Evolutionary conservation across 768 basidiomycete species (phyloP).

Genomic region (Antrodiella citrinella): DNA sequence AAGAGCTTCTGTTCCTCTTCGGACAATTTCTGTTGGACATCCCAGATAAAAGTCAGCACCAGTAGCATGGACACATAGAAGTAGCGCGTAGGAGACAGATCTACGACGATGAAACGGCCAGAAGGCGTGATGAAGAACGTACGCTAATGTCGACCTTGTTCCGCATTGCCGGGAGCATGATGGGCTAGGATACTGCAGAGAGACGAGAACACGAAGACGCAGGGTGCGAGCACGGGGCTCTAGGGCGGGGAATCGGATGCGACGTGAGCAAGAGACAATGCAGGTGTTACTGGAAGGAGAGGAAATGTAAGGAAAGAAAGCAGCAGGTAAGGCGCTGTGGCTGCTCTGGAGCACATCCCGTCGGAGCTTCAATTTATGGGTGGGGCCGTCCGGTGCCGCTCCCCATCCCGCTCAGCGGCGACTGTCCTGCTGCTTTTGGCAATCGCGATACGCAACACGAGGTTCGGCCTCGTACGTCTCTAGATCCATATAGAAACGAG

Average conservation of each 20-base stretch:
- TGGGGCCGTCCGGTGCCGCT: too few species aligned
- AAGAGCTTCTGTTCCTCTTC: conserved; percentile 93
- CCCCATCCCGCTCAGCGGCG: neutral
- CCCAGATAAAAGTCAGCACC: neutral
- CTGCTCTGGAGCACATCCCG: neutral
- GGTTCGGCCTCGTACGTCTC: too few species aligned
- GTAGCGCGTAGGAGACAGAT: neutral
- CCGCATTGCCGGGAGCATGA: conserved; percentile 70
- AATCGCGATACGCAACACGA: too few species aligned
- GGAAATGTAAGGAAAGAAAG: too few species aligned
- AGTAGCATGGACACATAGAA: neutral
- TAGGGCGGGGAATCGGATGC: neutral
- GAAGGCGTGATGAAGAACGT: conserved; percentile 26
- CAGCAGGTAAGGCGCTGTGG: neutral
- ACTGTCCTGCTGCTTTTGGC: neutral
- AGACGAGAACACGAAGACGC: neutral
- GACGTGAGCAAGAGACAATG: neutral
- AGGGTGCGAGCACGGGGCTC: neutral
- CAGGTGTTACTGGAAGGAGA: neutral
- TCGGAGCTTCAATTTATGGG: neutral
- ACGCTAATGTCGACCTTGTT: conserved; percentile 96
- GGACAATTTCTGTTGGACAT: conserved; percentile 52
- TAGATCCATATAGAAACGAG: too few species aligned
- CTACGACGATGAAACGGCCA: neutral
- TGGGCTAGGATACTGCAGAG: conserved; percentile 1